Conservation (phyloP, 2,329 filamentous ascomycete genomes). For the Paraphaeosphaeria minitans region DNA sequence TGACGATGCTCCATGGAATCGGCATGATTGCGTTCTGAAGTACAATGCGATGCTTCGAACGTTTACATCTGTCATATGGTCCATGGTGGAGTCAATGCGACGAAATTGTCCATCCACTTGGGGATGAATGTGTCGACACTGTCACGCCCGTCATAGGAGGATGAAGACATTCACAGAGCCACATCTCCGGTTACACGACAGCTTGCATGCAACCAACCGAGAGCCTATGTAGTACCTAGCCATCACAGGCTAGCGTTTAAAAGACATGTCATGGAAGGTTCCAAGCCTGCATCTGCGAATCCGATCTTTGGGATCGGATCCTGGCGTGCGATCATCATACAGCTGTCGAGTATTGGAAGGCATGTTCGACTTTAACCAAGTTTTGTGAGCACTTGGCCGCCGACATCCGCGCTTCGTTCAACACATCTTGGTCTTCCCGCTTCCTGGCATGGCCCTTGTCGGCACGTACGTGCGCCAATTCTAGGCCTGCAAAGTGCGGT, state of each 20-base stretch:
- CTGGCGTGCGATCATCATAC: neutral
- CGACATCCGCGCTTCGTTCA: neutral
- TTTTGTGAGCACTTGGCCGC: neutral
- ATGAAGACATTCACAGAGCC: neutral
- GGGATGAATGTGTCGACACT: neutral
- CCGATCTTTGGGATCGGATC: neutral
- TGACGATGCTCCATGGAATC: neutral
- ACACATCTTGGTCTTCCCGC: neutral
- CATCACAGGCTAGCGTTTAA: neutral
- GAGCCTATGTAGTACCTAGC: neutral
- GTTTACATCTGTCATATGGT: neutral
- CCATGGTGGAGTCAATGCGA: neutral
- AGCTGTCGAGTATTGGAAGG: neutral
- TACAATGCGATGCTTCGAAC: neutral
- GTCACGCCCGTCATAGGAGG: neutral
- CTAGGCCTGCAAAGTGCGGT: neutral
- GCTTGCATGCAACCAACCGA: neutral
- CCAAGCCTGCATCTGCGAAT: neutral
- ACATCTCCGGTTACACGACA: neutral
- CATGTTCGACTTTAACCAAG: neutral
- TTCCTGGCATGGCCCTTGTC: neutral
- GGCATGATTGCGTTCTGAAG: neutral
- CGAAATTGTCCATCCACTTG: neutral
- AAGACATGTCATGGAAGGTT: neutral
- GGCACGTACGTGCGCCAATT: neutral